Conservation (phyloP, 2,329 filamentous ascomycete species). For the Ceratocystis destructans region DNA sequence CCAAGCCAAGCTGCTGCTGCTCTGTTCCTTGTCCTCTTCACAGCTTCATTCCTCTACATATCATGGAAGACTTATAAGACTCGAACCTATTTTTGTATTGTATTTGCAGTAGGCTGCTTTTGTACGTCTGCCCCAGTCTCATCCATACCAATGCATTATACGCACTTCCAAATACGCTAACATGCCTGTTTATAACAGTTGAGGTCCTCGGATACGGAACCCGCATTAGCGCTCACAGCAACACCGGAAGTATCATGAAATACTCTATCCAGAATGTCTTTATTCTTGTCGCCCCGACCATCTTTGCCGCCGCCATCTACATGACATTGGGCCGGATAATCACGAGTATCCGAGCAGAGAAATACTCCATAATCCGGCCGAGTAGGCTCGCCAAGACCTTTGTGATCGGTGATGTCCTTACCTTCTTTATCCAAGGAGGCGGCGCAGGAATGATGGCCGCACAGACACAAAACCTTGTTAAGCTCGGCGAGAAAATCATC, state of each 20-base stretch:
- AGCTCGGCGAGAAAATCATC: slow-evolving; percentile 34
- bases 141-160: too few relatives aligned
- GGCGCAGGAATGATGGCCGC: slow-evolving; percentile 28
- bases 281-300: slow-evolving; percentile 34
- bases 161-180: background rate
- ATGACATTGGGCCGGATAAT: slow-evolving; percentile 37
- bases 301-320: slow-evolving; percentile 39
- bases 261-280: slow-evolving; percentile 33
- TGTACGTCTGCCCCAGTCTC: slow-evolving; percentile 28
- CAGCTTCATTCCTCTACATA: background rate
- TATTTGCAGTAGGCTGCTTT: slow-evolving; percentile 34
- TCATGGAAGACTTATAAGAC: slow-evolving; percentile 7
- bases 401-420: slow-evolving; percentile 40
- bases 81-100: slow-evolving; percentile 23
- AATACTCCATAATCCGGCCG: slow-evolving; percentile 26
- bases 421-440: slow-evolving; percentile 37
- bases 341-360: slow-evolving; percentile 27
- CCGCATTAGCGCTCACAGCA: slow-evolving; percentile 20
- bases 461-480: background rate
- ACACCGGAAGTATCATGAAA: slow-evolving; percentile 26
- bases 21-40: background rate
- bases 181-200: slow-evolving; percentile 23
- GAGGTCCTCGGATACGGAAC: slow-evolving; percentile 22
- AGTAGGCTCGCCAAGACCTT: slow-evolving; percentile 40
- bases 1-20: background rate